These are phyloP conservation scores for Metschnikowia lochheadii DNA, from an alignment of 805 yeast species.

Conservation along the genomic window DNA sequence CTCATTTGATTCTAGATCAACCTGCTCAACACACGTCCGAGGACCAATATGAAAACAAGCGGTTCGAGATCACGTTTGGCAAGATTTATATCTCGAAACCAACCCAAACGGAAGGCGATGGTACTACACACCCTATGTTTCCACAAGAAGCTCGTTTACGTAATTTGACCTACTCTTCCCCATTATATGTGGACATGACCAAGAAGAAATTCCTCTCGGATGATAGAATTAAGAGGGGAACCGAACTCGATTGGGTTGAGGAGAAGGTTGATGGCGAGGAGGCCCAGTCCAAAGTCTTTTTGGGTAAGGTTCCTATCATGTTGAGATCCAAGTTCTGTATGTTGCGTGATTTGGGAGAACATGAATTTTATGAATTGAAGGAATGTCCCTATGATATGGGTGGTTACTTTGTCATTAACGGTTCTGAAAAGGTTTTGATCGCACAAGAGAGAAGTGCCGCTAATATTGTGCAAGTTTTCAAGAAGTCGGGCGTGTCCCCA, in stretches of 20 bases:
- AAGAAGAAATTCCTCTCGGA: conserved; percentile 82
- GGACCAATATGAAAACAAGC: conserved; percentile 81
- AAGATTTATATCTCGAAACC: conserved; percentile 95
- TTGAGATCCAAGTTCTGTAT: conserved; percentile 93
- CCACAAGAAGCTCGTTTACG: conserved; percentile 98
- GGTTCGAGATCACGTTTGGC: conserved; percentile 97
- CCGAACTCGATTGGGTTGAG: conserved; percentile 52
- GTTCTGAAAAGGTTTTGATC: conserved; percentile 95
- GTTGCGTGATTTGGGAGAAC: conserved; percentile 82
- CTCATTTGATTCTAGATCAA: conserved; percentile 90
- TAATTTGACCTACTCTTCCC: conserved; percentile 93
- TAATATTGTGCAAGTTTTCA: conserved; percentile 96
- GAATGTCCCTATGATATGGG: conserved; percentile 99
- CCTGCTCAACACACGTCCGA: conserved; percentile 97
- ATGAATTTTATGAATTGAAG: conserved; percentile 89
- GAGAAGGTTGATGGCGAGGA: conserved; percentile 52
- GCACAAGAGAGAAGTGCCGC: conserved; percentile 99
- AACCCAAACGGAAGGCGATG: conserved; percentile 98
- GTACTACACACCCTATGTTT: conserved; percentile 97
- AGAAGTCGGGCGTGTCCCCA: conserved; percentile 96
- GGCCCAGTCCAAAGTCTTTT: conserved; percentile 66
- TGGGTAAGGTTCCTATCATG: conserved; percentile 98
- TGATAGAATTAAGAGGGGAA: conserved; percentile 54
- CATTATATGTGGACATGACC: conserved; percentile 92
- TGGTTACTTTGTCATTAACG: conserved; percentile 97